Evolutionary conservation across 192 early-diverging fungal species (phyloP).

Genomic region (Entomortierella chlamydospora): DNA sequence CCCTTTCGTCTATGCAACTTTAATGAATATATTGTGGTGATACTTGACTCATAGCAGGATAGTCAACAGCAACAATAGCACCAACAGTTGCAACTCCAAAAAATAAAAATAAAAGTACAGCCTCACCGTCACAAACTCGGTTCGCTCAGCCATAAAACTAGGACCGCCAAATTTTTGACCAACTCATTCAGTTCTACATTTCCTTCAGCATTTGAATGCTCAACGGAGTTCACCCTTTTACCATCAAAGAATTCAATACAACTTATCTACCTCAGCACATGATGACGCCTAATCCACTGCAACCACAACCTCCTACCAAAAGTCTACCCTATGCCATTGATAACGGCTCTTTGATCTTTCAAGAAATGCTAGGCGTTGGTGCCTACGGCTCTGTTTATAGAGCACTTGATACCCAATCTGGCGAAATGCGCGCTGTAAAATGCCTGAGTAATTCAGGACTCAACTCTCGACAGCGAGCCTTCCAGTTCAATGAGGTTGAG

Average conservation of each 20-base stretch:
- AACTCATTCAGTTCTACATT: background rate
- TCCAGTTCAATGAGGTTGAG: constrained; percentile 73
- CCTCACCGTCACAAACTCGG: no score
- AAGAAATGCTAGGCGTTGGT: constrained; percentile 73
- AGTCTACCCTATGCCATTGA: constrained; percentile 42
- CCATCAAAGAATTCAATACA: background rate
- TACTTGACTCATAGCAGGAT: no score
- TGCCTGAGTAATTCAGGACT: constrained; percentile 71
- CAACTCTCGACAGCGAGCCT: constrained; percentile 62
- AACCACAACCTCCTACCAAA: background rate
- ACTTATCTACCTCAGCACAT: background rate
- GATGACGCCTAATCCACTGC: constrained; percentile 18
- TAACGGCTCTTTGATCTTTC: constrained; percentile 55
- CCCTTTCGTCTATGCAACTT: no score
- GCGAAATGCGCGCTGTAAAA: constrained; percentile 75
- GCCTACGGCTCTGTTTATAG: constrained; percentile 84
- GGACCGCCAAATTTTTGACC: no score
- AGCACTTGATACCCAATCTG: constrained; percentile 66
- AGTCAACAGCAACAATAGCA: no score
- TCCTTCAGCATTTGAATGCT: background rate
- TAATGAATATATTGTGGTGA: no score
- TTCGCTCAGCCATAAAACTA: no score
- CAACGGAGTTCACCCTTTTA: background rate
- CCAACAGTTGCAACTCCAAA: no score
- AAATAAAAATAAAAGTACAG: no score